Percentiles rank a stretch among this genome's conserved stretches.
Conservation (phyloP, 495 filamentous ascomycete genomes). For the Xylaria cubensis region DNA sequence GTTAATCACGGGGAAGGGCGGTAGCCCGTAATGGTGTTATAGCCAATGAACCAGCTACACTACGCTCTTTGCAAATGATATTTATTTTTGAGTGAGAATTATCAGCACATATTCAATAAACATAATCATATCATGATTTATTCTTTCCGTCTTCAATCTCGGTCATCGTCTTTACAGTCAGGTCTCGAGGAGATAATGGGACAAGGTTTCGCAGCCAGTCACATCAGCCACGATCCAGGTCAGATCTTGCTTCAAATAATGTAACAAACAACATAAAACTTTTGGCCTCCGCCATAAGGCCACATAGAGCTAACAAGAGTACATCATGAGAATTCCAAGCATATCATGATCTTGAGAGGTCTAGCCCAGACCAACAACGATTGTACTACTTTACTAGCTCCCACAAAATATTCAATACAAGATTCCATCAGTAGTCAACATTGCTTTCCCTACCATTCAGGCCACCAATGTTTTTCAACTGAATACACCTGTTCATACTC, state of each 20-base stretch:
- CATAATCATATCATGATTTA: background rate
- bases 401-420: background rate
- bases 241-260: background rate
- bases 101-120: background rate
- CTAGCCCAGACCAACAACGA: background rate
- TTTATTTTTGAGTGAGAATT: background rate
- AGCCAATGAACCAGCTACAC: background rate
- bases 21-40: background rate
- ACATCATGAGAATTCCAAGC: background rate
- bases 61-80: no score
- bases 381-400: background rate
- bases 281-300: no score
- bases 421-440: background rate
- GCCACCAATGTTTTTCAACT: background rate
- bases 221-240: background rate
- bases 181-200: background rate
- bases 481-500: background rate
- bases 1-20: conserved; percentile 58
- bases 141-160: no score
- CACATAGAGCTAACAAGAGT: no score
- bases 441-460: background rate
- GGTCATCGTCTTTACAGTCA: background rate
- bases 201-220: background rate
- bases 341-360: background rate
- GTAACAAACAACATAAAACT: background rate